A percentile compares a stretch with the other conserved stretches of the same genome.
Evolutionary conservation across 345 rosid genomes (phyloP).

Genomic region (Sisymbrium altissimum): DNA sequence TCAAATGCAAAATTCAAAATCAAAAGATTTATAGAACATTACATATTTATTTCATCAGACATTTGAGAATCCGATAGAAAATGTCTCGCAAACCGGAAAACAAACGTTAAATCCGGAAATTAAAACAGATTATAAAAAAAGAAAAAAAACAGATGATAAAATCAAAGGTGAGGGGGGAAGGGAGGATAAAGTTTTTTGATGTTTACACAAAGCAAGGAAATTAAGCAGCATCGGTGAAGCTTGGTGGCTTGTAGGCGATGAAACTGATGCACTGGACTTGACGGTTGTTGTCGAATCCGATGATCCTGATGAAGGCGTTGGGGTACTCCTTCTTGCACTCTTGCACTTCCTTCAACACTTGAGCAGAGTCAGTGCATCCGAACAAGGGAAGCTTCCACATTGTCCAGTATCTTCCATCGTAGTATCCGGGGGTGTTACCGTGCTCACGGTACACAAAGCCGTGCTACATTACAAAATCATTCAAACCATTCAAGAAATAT

Average conservation of each 20-base stretch:
- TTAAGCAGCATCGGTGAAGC: constrained; percentile 30
- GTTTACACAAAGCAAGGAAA: constrained; percentile 30
- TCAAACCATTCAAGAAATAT: neutral
- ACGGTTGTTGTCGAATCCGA: constrained; percentile 53
- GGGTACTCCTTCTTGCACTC: constrained; percentile 44
- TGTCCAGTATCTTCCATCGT: constrained; percentile 52
- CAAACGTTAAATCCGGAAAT: constrained; percentile 26
- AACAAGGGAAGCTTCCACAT: constrained; percentile 60
- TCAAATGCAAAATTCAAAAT: neutral
- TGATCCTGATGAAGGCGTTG: constrained; percentile 34
- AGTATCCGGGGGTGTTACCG: constrained; percentile 34
- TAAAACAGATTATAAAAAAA: constrained; percentile 3
- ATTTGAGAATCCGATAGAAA: constrained; percentile 27
- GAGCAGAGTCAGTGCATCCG: constrained; percentile 46
- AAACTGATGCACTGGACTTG: constrained; percentile 43
- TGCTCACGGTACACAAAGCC: constrained; percentile 41
- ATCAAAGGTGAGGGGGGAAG: constrained; percentile 7
- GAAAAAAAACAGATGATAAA: constrained; percentile 13
- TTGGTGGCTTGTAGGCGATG: constrained; percentile 41
- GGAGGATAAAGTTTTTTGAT: constrained; percentile 10
- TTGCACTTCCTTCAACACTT: constrained; percentile 49
- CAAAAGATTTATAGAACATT: constrained; percentile 13
- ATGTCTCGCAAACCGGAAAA: constrained; percentile 32
- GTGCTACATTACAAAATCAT: constrained; percentile 27
- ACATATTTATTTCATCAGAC: constrained; percentile 33